Conservation (phyloP, 768 basidiomycete species). For the Lentinula sp. region DNA sequence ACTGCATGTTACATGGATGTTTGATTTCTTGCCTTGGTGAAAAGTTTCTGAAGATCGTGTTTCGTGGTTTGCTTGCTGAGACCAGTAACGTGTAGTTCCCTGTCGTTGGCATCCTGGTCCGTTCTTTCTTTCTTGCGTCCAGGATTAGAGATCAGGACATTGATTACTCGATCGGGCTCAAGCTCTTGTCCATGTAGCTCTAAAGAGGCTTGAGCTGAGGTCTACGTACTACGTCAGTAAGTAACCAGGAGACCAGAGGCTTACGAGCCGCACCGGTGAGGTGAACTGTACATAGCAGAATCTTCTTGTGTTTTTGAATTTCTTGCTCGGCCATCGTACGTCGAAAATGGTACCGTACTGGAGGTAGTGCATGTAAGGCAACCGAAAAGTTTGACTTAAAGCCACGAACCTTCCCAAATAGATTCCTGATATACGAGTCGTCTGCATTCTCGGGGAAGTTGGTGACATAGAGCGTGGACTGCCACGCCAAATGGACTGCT, state of each 20-base stretch:
- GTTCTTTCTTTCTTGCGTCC: slow-evolving; percentile 85
- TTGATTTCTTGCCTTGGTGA: slow-evolving; percentile 56
- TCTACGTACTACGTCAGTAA: slow-evolving; percentile 24
- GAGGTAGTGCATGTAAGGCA: slow-evolving; percentile 2
- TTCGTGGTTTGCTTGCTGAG: slow-evolving; percentile 74
- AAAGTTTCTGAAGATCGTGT: slow-evolving; percentile 72
- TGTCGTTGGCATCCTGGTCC: slow-evolving; percentile 77
- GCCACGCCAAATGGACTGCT: slow-evolving; percentile 86
- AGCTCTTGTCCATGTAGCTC: slow-evolving; percentile 74
- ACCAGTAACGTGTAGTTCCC: slow-evolving; percentile 86
- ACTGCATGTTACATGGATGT: not conserved
- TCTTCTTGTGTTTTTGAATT: slow-evolving; percentile 84
- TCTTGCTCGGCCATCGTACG: slow-evolving; percentile 97
- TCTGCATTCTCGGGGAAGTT: slow-evolving; percentile 89
- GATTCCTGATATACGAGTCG: slow-evolving; percentile 63
- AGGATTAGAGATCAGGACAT: slow-evolving; percentile 86
- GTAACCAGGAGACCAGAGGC: not conserved
- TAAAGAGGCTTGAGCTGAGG: slow-evolving; percentile 70
- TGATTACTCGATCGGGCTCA: slow-evolving; percentile 60
- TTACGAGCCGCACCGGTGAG: slow-evolving; percentile 56
- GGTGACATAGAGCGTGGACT: slow-evolving; percentile 90
- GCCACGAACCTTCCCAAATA: slow-evolving; percentile 69
- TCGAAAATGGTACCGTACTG: slow-evolving; percentile 92
- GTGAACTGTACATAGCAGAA: slow-evolving; percentile 95
- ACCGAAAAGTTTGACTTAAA: not conserved